Conservation (phyloP, 371 early-diverging fungal genomes). For the Mucor piriformis region DNA sequence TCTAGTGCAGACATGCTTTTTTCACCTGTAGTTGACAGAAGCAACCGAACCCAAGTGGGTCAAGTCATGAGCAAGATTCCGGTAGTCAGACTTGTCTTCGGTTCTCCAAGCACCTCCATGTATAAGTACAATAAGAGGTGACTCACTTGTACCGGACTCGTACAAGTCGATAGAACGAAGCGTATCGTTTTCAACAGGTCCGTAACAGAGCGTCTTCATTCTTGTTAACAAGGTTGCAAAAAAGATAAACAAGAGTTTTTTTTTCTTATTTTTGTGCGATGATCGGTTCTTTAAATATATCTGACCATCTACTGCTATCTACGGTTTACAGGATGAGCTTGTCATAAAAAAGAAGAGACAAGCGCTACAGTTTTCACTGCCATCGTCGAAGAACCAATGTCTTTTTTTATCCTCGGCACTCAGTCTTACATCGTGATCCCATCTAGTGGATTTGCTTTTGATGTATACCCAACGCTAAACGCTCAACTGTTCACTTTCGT, state of each 20-base stretch:
- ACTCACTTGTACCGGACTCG: constrained; percentile 1
- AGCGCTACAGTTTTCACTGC: too few species aligned
- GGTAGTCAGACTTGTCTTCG: constrained; percentile 70
- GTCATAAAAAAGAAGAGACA: neutral
- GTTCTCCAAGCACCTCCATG: constrained; percentile 89
- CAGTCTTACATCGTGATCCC: too few species aligned
- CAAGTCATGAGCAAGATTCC: constrained; percentile 46
- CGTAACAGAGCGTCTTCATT: constrained; percentile 9
- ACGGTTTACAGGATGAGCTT: too few species aligned
- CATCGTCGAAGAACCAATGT: too few species aligned
- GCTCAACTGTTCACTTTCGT: too few species aligned
- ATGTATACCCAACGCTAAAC: too few species aligned
- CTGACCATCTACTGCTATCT: too few species aligned
- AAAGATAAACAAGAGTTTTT: constrained; percentile 1
- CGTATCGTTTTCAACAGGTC: constrained; percentile 4
- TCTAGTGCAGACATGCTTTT: too few species aligned
- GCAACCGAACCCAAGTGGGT: constrained; percentile 58
- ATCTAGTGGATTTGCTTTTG: too few species aligned
- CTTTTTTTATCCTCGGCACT: too few species aligned
- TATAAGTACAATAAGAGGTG: constrained; percentile 66
- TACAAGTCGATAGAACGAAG: constrained; percentile 37
- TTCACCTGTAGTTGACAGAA: constrained; percentile 74
- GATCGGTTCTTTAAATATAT: too few species aligned
- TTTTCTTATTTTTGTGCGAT: too few species aligned
- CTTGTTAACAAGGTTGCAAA: neutral